These are phyloP conservation scores for Collybiopsis confluens DNA, from an alignment of 768 basidiomycete genomes.

Conservation along the genomic window DNA sequence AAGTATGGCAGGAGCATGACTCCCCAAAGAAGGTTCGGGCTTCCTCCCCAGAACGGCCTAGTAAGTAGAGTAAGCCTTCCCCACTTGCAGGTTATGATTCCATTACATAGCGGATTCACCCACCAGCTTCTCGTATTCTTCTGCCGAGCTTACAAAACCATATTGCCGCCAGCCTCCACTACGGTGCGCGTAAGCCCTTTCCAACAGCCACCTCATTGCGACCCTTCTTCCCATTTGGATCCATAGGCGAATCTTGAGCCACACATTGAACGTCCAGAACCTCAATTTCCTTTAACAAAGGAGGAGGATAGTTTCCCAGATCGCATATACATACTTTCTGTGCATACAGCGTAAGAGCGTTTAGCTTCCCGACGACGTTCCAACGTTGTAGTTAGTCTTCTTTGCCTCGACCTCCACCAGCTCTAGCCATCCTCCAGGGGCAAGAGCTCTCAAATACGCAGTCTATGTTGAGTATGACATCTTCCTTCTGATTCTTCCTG, in stretches of 20 bases:
- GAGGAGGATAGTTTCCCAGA: background rate
- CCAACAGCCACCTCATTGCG: no score
- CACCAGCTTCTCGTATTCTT: no score
- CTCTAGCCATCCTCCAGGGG: background rate
- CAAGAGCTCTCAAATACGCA: background rate
- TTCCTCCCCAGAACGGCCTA: no score
- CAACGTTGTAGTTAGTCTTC: background rate
- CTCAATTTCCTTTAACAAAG: background rate
- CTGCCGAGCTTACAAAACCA: no score
- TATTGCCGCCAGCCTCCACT: no score
- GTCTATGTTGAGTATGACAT: background rate
- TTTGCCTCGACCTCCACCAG: background rate
- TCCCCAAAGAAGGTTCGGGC: no score
- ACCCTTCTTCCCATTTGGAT: background rate
- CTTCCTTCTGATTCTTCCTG: background rate
- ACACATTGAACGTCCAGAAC: background rate
- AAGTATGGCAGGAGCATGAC: no score
- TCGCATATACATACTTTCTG: background rate
- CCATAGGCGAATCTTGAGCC: background rate
- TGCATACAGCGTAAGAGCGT: background rate
- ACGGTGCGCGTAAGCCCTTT: no score
- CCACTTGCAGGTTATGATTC: no score
- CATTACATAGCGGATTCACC: no score
- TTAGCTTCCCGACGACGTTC: background rate
- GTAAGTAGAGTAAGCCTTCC: no score